phyloP scores from a whole-genome alignment of 305 asterid genomes.

The Salvia sclarea region DNA sequence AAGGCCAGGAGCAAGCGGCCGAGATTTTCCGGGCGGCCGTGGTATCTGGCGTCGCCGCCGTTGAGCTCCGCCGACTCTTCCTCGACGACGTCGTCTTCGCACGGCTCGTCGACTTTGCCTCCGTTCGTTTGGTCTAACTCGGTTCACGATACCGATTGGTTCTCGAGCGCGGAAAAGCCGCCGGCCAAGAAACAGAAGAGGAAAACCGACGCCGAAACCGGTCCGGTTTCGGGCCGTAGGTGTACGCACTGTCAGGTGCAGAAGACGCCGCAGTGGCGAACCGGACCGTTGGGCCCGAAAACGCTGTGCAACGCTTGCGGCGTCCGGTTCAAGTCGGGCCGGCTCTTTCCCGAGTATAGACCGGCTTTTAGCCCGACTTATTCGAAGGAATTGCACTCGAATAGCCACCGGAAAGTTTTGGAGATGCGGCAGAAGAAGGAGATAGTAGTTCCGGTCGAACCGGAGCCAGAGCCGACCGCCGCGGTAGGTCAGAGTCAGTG shows the following conservation, averaged over 20 bases:
- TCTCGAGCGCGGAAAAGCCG: slow-evolving; percentile 57
- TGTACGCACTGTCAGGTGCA: slow-evolving; percentile 96
- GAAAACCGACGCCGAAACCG: slow-evolving; percentile 49
- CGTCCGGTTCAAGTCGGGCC: slow-evolving; percentile 92
- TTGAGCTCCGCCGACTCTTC: slow-evolving; percentile 55
- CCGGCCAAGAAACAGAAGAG: slow-evolving; percentile 64
- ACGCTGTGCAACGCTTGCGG: slow-evolving; percentile 96
- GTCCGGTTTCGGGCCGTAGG: slow-evolving; percentile 54
- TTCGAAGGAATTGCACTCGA: slow-evolving; percentile 71
- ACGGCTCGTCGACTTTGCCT: slow-evolving; percentile 52
- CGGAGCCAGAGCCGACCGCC: slow-evolving; percentile 45
- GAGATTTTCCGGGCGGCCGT: slow-evolving; percentile 46
- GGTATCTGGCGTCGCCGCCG: slow-evolving; percentile 57
- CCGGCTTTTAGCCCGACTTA: slow-evolving; percentile 99
- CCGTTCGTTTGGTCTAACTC: slow-evolving; percentile 37
- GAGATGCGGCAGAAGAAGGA: slow-evolving; percentile 91
- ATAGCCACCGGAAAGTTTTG: slow-evolving; percentile 92
- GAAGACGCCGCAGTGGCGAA: slow-evolving; percentile 97
- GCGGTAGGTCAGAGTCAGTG: slow-evolving; percentile 45
- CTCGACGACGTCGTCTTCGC: slow-evolving; percentile 59
- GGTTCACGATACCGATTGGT: slow-evolving; percentile 51
- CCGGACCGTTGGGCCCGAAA: slow-evolving; percentile 95
- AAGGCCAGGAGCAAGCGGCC: slow-evolving; percentile 69
- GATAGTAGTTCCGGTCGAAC: slow-evolving; percentile 23
- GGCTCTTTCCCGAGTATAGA: slow-evolving; percentile 86